phyloP scores from a whole-genome alignment of 306 rosid species.

The Sicyos baderoa region DNA sequence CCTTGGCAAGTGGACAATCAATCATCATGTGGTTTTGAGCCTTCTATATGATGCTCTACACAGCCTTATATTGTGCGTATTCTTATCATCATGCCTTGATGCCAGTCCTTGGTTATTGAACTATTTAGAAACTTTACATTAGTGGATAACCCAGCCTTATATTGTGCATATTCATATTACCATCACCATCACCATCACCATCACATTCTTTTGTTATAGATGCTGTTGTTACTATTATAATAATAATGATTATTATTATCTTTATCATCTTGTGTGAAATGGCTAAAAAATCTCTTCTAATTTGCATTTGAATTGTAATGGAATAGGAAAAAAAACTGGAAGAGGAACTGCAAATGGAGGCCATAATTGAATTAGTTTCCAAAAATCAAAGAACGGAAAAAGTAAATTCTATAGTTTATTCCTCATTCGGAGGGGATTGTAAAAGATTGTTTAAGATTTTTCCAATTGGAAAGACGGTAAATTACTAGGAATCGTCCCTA shows the following conservation, averaged over 20 bases:
- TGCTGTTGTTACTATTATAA: background rate
- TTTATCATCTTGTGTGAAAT: background rate
- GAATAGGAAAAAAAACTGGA: background rate
- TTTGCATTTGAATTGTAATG: background rate
- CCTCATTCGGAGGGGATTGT: background rate
- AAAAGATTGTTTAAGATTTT: background rate
- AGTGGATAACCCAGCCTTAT: background rate
- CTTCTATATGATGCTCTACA: background rate
- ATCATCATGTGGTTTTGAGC: background rate
- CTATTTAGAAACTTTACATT: slow-evolving; percentile 7
- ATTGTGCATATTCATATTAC: background rate
- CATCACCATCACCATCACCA: background rate
- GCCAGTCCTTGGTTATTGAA: slow-evolving; percentile 1
- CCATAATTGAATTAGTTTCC: background rate
- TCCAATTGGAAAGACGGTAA: background rate
- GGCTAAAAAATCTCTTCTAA: too few species aligned
- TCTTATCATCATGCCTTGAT: background rate
- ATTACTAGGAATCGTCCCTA: background rate
- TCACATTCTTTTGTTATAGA: background rate
- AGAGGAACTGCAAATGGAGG: background rate
- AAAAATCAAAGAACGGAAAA: background rate
- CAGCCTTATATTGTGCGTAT: too few species aligned
- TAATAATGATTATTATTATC: background rate
- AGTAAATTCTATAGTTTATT: background rate
- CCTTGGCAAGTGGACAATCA: too few species aligned